Evolutionary conservation across 371 early-diverging fungal species (phyloP).

Genomic region (Rhizomucor pusillus): DNA sequence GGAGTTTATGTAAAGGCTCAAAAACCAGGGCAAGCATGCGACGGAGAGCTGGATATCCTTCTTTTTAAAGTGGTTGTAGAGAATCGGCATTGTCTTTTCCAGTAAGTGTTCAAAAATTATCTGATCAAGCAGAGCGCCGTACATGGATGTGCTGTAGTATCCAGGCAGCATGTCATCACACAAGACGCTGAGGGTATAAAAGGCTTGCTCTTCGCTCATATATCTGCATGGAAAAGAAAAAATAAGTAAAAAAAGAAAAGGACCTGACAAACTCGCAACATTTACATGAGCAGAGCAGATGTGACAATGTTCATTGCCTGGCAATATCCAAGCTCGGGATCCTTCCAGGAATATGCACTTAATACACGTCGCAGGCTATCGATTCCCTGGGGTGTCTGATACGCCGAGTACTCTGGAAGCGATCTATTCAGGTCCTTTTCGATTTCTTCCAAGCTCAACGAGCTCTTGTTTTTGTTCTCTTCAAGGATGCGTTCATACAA

Average conservation of each 20-base stretch:
- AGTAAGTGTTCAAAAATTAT: slow-evolving; percentile 90
- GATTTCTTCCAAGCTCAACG: slow-evolving; percentile 89
- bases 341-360: slow-evolving; percentile 81
- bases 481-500: slow-evolving; percentile 77
- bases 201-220: slow-evolving; percentile 95
- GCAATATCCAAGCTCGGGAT: slow-evolving; percentile 95
- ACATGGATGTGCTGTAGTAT: slow-evolving; percentile 97
- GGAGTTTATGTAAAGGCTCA: slow-evolving; percentile 92
- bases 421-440: slow-evolving; percentile 95
- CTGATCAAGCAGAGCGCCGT: slow-evolving; percentile 94
- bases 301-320: slow-evolving; percentile 99
- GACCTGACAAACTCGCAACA: not conserved
- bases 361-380: slow-evolving; percentile 87
- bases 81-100: slow-evolving; percentile 71
- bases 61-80: slow-evolving; percentile 78
- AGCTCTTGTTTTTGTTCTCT: slow-evolving; percentile 65
- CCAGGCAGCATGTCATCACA: slow-evolving; percentile 91
- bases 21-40: slow-evolving; percentile 95
- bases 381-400: slow-evolving; percentile 91
- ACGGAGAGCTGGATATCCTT: slow-evolving; percentile 93
- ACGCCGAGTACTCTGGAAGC: slow-evolving; percentile 93
- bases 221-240: slow-evolving; percentile 43
- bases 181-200: slow-evolving; percentile 88
- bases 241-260: not conserved
- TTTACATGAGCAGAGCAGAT: slow-evolving; percentile 85